These are phyloP conservation scores for Alternaria ethzedia DNA, from an alignment of 2,329 filamentous ascomycete genomes.

Conservation along the genomic window DNA sequence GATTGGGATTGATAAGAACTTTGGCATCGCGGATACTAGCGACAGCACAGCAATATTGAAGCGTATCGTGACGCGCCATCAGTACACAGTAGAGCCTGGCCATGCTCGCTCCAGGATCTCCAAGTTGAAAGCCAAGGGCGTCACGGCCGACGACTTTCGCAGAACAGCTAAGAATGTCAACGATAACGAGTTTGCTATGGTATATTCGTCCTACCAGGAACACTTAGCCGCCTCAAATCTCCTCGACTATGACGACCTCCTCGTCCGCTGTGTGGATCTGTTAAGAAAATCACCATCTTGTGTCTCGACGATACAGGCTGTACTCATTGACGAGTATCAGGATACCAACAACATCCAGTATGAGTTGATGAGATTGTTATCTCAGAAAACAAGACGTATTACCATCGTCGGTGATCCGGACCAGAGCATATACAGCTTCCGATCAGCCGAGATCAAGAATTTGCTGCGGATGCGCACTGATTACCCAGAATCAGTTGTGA, in stretches of 20 bases:
- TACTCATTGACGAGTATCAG: slow-evolving; percentile 96
- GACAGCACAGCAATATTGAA: slow-evolving; percentile 82
- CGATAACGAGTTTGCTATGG: slow-evolving; percentile 68
- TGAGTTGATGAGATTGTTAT: slow-evolving; percentile 88
- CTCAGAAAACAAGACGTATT: slow-evolving; percentile 74
- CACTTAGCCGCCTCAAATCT: slow-evolving; percentile 78
- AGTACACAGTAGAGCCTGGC: slow-evolving; percentile 71
- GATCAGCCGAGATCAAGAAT: slow-evolving; percentile 90
- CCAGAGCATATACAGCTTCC: slow-evolving; percentile 97
- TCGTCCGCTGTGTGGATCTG: slow-evolving; percentile 82
- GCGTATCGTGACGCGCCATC: slow-evolving; percentile 79
- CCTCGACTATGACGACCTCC: slow-evolving; percentile 92
- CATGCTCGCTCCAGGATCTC: slow-evolving; percentile 78
- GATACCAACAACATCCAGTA: slow-evolving; percentile 97
- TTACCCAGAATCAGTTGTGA: slow-evolving; percentile 78
- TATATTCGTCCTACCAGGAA: slow-evolving; percentile 78
- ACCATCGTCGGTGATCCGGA: slow-evolving; percentile 97
- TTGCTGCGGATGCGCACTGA: slow-evolving; percentile 77
- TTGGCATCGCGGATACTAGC: slow-evolving; percentile 85
- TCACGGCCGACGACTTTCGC: slow-evolving; percentile 54
- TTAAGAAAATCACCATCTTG: slow-evolving; percentile 76
- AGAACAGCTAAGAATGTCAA: slow-evolving; percentile 55
- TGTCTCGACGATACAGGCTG: slow-evolving; percentile 86
- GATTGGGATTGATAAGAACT: slow-evolving; percentile 82
- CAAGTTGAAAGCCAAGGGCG: slow-evolving; percentile 63